Evolutionary conservation across 2,329 filamentous ascomycete species (phyloP).

Genomic region (Nothophoma quercina): DNA sequence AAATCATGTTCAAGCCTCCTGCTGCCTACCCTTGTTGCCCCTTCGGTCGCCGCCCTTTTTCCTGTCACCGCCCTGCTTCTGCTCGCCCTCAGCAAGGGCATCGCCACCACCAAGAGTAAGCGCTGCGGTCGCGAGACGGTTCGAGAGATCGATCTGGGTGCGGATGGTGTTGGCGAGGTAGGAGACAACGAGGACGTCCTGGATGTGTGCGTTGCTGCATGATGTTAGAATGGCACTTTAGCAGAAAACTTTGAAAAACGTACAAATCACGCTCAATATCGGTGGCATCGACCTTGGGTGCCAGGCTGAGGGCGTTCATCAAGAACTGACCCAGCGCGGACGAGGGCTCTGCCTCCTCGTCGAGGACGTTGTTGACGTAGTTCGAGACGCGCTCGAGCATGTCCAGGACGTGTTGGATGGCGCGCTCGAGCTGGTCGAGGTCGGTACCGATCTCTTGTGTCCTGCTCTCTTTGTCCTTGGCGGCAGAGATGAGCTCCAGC

Average conservation of each 20-base stretch:
- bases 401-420: constrained; percentile 84
- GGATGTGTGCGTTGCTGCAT: constrained; percentile 92
- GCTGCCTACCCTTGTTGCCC: constrained; percentile 44
- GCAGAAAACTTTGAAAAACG: constrained; percentile 36
- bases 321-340: constrained; percentile 94
- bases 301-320: constrained; percentile 89
- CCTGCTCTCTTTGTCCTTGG: constrained; percentile 79
- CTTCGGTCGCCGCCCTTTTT: constrained; percentile 41
- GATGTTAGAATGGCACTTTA: constrained; percentile 35
- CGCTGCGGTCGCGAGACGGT: constrained; percentile 78
- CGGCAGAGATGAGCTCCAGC: constrained; percentile 83
- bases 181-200: constrained; percentile 97
- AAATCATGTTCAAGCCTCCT: constrained; percentile 41
- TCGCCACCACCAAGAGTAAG: constrained; percentile 57
- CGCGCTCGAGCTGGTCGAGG: constrained; percentile 85
- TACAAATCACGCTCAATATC: constrained; percentile 96
- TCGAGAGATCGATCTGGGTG: constrained; percentile 97
- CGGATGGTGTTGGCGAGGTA: constrained; percentile 99
- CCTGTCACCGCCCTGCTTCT: constrained; percentile 44
- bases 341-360: constrained; percentile 89
- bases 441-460: constrained; percentile 79
- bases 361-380: constrained; percentile 92
- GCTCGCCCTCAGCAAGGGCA: constrained; percentile 44
- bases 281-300: constrained; percentile 89
- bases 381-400: constrained; percentile 90